Base-by-base conservation (phyloP, 805 yeast species). In the Metschnikowia colocasiae region DNA sequence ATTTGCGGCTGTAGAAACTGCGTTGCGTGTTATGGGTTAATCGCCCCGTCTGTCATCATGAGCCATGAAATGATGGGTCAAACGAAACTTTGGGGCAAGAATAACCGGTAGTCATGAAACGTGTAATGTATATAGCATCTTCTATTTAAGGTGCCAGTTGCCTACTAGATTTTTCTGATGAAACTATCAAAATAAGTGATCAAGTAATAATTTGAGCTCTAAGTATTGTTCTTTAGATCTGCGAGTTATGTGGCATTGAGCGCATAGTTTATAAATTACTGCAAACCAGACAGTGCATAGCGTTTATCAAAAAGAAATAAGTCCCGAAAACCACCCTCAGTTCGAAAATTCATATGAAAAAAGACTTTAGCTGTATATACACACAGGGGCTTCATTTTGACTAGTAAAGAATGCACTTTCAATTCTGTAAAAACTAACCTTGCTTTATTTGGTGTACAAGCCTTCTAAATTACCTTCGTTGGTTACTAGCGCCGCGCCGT, bases 1-100 rank as follows among this genome's bases (percentile, higher is more conserved):
- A 0, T 85, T 85, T 71, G 87, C 90, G 2, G 79, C 85, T 12
- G 91, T 85, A 2, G 92, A 85, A 58, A 67, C 80, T 47, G 83
- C 88, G 0, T 62, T 85, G 50, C 65, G 92, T 43, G 33, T 77
- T 12, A 62, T 82, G 68, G 80, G 79, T 4, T 81, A 58, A 32
- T 19, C 27, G 8, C 10, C 27, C 8, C 27, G 27, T 6, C 27
- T 6, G 7, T 3, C 27, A 25, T 25, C 3, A 25, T 25, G 10
- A 6, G 8, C 10, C 27, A 25, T 25, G 3, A 6, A 6, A 25
- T 25, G 27, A 25, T 10, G 8, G 2, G 10, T 25, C 27, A 25
- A 25, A 6, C 27, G 7, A 25, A 10, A 25, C 27, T 25, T 25
- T 25, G 27, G 6, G 23, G 27, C 27, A 25, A 6, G n/a, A n/a